A percentile compares a stretch with the other conserved stretches of the same genome.
Evolutionary conservation across 2,329 filamentous ascomycete genomes (phyloP).

Genomic region (Sporothrix inflata): DNA sequence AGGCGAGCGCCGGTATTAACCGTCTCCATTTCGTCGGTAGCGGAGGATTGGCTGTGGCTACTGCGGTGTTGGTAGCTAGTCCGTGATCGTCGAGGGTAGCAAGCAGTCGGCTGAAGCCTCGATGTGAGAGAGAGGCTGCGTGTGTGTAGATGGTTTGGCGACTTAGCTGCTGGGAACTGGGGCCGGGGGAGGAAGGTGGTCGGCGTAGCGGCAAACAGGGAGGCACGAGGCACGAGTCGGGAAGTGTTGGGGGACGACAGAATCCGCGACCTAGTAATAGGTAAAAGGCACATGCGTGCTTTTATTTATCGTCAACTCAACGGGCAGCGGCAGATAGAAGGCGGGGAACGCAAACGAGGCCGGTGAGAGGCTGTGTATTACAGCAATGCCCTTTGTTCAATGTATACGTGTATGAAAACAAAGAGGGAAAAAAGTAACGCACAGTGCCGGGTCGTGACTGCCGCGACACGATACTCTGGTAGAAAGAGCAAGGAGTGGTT

Average conservation of each 20-base stretch:
- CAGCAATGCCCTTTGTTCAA: background rate
- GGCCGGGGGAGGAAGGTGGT: background rate
- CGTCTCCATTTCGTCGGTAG: conserved; percentile 63
- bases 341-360: background rate
- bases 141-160: background rate
- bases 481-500: conserved; percentile 9
- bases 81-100: background rate
- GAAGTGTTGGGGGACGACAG: conserved; percentile 6
- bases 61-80: background rate
- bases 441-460: conserved; percentile 4
- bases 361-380: background rate
- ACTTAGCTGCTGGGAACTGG: background rate
- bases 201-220: background rate
- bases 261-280: conserved; percentile 8
- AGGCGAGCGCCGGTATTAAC: conserved; percentile 81
- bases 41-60: conserved; percentile 25
- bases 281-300: conserved; percentile 25
- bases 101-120: background rate
- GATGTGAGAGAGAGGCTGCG: background rate
- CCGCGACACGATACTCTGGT: conserved; percentile 8
- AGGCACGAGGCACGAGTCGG: conserved; percentile 25
- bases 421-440: conserved; percentile 9
- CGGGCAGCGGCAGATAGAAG: background rate
- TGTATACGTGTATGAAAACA: background rate
- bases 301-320: background rate